Evolutionary conservation across 2,329 filamentous ascomycete species (phyloP).

Genomic region (Sarocladiaceae sp.): DNA sequence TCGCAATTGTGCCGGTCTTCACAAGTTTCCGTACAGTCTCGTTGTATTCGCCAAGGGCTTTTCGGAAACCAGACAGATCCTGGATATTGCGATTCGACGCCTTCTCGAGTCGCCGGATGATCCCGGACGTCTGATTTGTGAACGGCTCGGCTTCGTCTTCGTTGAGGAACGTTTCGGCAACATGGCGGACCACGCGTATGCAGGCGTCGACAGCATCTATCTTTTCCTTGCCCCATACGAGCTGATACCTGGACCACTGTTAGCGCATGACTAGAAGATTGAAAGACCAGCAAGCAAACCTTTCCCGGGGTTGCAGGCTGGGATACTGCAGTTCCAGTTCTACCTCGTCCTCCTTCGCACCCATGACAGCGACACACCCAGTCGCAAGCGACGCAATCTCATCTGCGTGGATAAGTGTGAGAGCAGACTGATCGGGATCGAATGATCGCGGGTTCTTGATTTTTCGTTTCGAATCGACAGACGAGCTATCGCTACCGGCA

Average conservation of each 20-base stretch:
- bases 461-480: constrained; percentile 42
- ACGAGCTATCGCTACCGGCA: constrained; percentile 32
- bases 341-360: constrained; percentile 47
- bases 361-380: constrained; percentile 47
- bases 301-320: constrained; percentile 64
- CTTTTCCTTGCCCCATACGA: constrained; percentile 74
- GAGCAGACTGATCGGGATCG: constrained; percentile 34
- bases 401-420: constrained; percentile 54
- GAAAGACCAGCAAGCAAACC: constrained; percentile 37
- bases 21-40: constrained; percentile 60
- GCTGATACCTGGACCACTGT: constrained; percentile 42
- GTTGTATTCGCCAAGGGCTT: constrained; percentile 76
- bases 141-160: constrained; percentile 63
- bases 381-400: constrained; percentile 49
- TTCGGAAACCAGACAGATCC: constrained; percentile 63
- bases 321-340: constrained; percentile 79
- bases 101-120: constrained; percentile 72
- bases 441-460: constrained; percentile 43
- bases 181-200: constrained; percentile 62
- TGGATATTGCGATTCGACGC: constrained; percentile 65
- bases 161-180: constrained; percentile 74
- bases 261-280: constrained; percentile 12
- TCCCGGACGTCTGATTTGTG: constrained; percentile 66
- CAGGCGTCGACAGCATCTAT: constrained; percentile 75
- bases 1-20: constrained; percentile 65